Evolutionary conservation across 228 moss, liverwort and hornwort genomes (phyloP), one percentile per base, ranked within the genome.

Genomic region (Sphagnum fallax): DNA sequence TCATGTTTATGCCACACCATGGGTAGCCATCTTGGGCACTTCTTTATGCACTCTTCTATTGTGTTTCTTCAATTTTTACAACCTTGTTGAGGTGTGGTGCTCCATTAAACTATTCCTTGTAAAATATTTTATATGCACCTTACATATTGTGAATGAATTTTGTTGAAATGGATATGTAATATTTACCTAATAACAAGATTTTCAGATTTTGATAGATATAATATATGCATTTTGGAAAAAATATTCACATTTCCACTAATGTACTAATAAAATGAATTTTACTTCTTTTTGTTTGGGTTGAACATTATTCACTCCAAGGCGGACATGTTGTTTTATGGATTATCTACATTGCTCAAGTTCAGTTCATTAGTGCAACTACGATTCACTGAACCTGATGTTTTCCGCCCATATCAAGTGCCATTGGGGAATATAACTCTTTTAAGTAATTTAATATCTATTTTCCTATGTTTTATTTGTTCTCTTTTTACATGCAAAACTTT

Each of bases 261-360:
- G 32, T 32, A 32, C 32, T 32, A 32, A 32, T 32, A 32, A 32
- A 32, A 32, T 32, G 32, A 32, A 2, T 32, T 32, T 32, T 32
- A 32, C 32, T 32, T 32, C 32, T 32, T 32, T 32, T 32, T 32
- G 32, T 32, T 32, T 32, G 32, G 1, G 32, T 32, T 32, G 32
- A 32, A 32, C 32, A 32, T 9, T n/a, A 16, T 16, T n/a, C 16
- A 8, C 65, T 48, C 16, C 9, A 69, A 93, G 91, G 90, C 82
- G 14, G 69, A 89, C 12, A 89, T 92, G 90, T 32, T 95, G 15
- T 92, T 92, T 58, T 95, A 92, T 73, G 92, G 89, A 32, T 82
- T 92, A 63, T 95, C 95, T 10, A 95, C 89, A 4, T 72, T 90
- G 14, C 63, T 90, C 0, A 90, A 95, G 71, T 87, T 95, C 16